Base-by-base conservation (phyloP, 1,284 basidiomycete species). In the Apiotrichum mycotoxinovorans region DNA sequence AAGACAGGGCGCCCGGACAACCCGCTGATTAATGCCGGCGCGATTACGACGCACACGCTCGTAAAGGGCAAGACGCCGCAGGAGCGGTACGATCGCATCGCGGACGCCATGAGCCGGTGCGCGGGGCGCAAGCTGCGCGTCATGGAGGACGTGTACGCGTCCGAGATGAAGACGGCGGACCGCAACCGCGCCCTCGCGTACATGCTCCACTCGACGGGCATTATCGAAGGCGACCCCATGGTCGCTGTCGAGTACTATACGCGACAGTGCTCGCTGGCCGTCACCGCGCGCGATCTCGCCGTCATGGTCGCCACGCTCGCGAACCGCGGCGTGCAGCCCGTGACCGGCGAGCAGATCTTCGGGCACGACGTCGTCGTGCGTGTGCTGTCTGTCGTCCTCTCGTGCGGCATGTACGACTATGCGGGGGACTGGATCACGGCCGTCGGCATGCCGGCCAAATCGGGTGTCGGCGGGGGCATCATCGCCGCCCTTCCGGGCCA, bases 21-120 rank as follows among this genome's bases (percentile, higher is more conserved):
- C 51, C 51, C 51, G 18, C 33, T 52, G 41, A 52, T 52, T 42
- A 52, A 52, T 18, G 51, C 42, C 18, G 51, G 51, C 23, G 51
- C 51, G 2, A 52, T 52, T 17, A 52, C 51, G 41, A 42, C 51
- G 17, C 51, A 52, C 51, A 22, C 41, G 12, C 51, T 52, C 22
- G 37, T 52, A 22, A 26, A 42, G 27, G 49, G 49, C 10, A 37
- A 22, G 20, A 52, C 51, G 3, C n/a, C n/a, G n/a, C 20, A 35
- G 11, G 22, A 52, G 17, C n/a, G 42, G 17, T 52, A 23, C 42
- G 41, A 52, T 30, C 41, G 33, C 22, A 23, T 52, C 30, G 26
- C n/a, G 22, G 23, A 25, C 4, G 20, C 33, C 22, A 33, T 52
- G 22, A 44, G 41, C 4, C 1, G 11, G 4, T 52, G 25, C 34